Evolutionary conservation across 129 eudicot species (phyloP).

Genomic region (Tanacetum coccineum): DNA sequence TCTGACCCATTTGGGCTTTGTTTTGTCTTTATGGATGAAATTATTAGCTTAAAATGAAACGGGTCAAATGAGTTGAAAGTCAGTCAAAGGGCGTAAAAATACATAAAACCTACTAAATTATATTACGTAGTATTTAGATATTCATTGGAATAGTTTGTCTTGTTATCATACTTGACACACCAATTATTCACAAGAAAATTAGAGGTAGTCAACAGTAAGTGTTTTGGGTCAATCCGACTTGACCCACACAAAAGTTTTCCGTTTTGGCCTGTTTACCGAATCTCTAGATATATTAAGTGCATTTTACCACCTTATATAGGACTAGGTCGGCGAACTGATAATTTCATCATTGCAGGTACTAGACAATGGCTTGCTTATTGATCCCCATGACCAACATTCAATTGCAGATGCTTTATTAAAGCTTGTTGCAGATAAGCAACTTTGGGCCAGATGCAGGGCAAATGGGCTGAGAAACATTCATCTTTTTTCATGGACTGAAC

Average conservation of each 20-base stretch:
- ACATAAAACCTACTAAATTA: background rate
- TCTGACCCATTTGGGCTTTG: background rate
- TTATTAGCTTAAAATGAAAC: background rate
- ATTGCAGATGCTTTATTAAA: conserved; percentile 89
- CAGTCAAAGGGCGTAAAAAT: background rate
- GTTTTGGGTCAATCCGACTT: background rate
- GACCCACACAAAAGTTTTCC: background rate
- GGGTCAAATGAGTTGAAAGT: conserved; percentile 1
- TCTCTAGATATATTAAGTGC: background rate
- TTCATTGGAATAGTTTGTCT: background rate
- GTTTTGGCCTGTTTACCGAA: background rate
- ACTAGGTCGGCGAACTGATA: conserved; percentile 17
- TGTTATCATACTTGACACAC: background rate
- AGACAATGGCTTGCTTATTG: conserved; percentile 91
- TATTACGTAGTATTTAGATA: background rate
- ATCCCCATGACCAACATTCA: conserved; percentile 93
- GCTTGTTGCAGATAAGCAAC: conserved; percentile 92
- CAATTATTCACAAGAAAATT: background rate
- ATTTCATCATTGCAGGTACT: conserved; percentile 56
- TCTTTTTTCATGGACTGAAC: conserved; percentile 96
- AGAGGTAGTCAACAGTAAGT: too few relatives aligned
- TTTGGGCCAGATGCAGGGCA: conserved; percentile 90
- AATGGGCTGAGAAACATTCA: conserved; percentile 91
- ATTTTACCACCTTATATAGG: background rate
- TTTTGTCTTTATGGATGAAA: background rate